Conservation (phyloP, 1,139 yeast genomes). For the Scheffersomyces lignicola region DNA sequence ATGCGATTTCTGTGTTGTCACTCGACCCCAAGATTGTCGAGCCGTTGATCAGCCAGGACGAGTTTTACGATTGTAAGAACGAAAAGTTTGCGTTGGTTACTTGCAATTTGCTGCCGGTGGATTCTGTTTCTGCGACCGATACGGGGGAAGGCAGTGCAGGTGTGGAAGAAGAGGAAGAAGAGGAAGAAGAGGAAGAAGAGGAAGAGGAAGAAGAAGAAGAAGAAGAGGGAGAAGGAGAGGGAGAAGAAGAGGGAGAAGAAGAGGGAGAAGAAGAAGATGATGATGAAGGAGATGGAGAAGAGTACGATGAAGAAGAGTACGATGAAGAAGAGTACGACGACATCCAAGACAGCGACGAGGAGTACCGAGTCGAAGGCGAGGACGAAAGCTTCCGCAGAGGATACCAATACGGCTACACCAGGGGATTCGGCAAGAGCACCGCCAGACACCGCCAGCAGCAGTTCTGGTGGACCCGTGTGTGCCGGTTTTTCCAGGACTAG, state of each 20-base stretch:
- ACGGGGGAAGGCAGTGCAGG: no score
- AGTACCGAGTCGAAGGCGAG: neutral
- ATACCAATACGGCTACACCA: no score
- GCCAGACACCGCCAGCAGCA: neutral
- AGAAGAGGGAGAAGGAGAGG: neutral
- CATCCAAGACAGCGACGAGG: neutral
- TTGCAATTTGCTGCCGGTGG: no score
- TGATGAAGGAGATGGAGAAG: neutral
- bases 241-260: neutral
- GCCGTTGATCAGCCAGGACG: no score
- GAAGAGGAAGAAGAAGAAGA: neutral
- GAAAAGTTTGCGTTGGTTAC: no score
- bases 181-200: neutral
- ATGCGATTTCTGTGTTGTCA: no score
- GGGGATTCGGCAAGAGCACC: no score
- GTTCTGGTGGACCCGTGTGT: neutral
- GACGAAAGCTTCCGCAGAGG: neutral
- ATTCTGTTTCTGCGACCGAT: no score
- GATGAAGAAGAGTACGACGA: neutral
- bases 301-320: neutral
- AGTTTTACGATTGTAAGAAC: no score
- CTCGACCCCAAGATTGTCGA: no score
- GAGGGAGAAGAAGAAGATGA: neutral
- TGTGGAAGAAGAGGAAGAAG: neutral
- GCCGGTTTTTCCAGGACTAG: neutral